Base-by-base conservation (phyloP, 805 yeast genomes). In the Yarrowia yakushimensis region DNA sequence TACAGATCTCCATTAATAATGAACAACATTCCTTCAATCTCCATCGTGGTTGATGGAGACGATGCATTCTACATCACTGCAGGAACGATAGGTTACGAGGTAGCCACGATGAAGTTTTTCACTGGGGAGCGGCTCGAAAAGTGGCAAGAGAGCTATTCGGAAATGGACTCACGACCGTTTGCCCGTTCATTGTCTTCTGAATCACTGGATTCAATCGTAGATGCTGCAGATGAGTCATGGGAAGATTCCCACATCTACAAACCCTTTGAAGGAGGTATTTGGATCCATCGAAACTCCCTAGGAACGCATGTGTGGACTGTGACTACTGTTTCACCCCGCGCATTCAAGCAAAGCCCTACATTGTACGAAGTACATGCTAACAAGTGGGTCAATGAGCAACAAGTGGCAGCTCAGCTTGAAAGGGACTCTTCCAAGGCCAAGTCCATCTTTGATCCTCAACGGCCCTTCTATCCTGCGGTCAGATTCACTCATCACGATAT, bases 401-500 rank as follows among this genome's bases (percentile, higher is more conserved):
- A 52, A 30, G 43, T 52, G 11, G 59, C 59, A 17, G 43, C 42
- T 4, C 59, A 52, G 17, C 28, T 52, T 1, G 15, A 36, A n/a
- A 52, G 31, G 8, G 59, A 52, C 17, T 18, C 28, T 5, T 9
- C 42, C 17, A 52, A 13, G 43, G 59, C 59, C 22, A 25, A 12
- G 1, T 27, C 43, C 4, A 33, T 52, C 9, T 52, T 23, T n/a
- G 23, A 52, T 22, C 43, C 33, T 23, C 43, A 6, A 7, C 43
- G 42, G 2, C 59, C 59, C 1, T 52, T 42, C 22, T 52, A 63
- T 20, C 69, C 70, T 8, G 34, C 63, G 15, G 63, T 63, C 45
- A 43, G 69, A n/a, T 69, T 69, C 54, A 41, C 67, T 4, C 62
- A 52, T 33, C 33, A 64, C 20, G 68, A 65, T 11, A 66, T 67